phyloP scores from a whole-genome alignment of 495 filamentous ascomycete genomes.

The Xylaria telfairii region DNA sequence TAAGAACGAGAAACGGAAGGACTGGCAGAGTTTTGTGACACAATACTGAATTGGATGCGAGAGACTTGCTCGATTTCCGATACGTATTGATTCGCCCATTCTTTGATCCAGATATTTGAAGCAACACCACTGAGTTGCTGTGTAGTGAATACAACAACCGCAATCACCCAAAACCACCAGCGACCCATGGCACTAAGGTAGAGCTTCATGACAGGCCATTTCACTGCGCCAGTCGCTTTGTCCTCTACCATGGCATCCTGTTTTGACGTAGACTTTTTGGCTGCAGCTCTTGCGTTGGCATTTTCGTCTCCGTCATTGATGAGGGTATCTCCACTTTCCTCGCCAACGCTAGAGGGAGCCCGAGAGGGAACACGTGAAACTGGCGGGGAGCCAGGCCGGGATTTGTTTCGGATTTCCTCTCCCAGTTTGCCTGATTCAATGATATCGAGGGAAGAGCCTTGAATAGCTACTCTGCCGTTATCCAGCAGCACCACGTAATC shows the following conservation, averaged over 20 bases:
- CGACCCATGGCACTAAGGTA: constrained; percentile 89
- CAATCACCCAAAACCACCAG: constrained; percentile 91
- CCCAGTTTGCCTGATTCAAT: constrained; percentile 84
- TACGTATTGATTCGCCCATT: constrained; percentile 74
- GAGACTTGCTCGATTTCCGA: constrained; percentile 38
- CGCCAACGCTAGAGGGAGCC: constrained; percentile 70
- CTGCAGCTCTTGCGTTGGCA: constrained; percentile 40
- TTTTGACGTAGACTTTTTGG: constrained; percentile 55
- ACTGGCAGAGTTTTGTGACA: constrained; percentile 39
- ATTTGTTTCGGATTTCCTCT: constrained; percentile 76
- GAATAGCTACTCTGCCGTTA: constrained; percentile 79
- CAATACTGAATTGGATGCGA: constrained; percentile 40
- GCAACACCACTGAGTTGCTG: constrained; percentile 86
- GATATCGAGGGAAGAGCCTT: constrained; percentile 78
- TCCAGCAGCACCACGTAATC: constrained; percentile 83
- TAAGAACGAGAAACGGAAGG: constrained; percentile 37
- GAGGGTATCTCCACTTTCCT: constrained; percentile 55
- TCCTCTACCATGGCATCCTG: constrained; percentile 67
- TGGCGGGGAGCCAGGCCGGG: constrained; percentile 67
- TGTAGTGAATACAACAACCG: constrained; percentile 72
- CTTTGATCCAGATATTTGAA: constrained; percentile 90
- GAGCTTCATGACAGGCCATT: constrained; percentile 80
- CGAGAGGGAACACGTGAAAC: constrained; percentile 75
- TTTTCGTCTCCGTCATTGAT: constrained; percentile 48
- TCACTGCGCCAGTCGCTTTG: constrained; percentile 84